A percentile compares a stretch with the other conserved stretches of the same genome.
Evolutionary conservation across 768 basidiomycete species (phyloP).

Genomic region (Russula sp.): DNA sequence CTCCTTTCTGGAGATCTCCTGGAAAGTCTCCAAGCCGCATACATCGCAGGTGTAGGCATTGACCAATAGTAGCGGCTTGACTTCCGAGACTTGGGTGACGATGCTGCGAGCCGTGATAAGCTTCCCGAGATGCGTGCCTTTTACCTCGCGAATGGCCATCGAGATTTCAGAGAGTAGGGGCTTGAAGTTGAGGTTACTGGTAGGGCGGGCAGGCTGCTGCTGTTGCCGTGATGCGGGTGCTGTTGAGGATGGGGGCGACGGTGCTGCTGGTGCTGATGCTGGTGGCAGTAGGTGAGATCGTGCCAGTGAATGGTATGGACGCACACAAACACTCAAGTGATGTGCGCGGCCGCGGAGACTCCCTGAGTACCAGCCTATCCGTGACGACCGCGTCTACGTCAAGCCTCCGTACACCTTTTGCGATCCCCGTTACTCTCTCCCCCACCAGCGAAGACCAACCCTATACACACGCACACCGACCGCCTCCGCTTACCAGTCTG

Average conservation of each 20-base stretch:
- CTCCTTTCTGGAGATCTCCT: slow-evolving; percentile 88
- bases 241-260: too few species aligned
- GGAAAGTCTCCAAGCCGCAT: slow-evolving; percentile 97
- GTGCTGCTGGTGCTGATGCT: too few species aligned
- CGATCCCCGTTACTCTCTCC: slow-evolving; percentile 2
- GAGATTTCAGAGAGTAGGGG: slow-evolving; percentile 70
- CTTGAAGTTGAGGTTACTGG: slow-evolving; percentile 89
- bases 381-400: slow-evolving; percentile 22
- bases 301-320: too few species aligned
- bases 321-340: too few species aligned
- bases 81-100: slow-evolving; percentile 97
- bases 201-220: too few species aligned
- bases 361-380: slow-evolving; percentile 45
- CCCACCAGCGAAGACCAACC: background rate
- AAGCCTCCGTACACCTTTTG: too few species aligned
- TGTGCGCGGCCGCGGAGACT: slow-evolving; percentile 46
- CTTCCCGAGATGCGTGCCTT: slow-evolving; percentile 77
- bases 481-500: slow-evolving; percentile 40
- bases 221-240: too few species aligned
- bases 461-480: background rate
- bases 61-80: slow-evolving; percentile 93
- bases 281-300: too few species aligned
- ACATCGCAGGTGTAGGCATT: slow-evolving; percentile 98
- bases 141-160: slow-evolving; percentile 89
- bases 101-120: slow-evolving; percentile 96